Conservation (phyloP, 2,329 filamentous ascomycete species). For the Diaporthe ilicicola region DNA sequence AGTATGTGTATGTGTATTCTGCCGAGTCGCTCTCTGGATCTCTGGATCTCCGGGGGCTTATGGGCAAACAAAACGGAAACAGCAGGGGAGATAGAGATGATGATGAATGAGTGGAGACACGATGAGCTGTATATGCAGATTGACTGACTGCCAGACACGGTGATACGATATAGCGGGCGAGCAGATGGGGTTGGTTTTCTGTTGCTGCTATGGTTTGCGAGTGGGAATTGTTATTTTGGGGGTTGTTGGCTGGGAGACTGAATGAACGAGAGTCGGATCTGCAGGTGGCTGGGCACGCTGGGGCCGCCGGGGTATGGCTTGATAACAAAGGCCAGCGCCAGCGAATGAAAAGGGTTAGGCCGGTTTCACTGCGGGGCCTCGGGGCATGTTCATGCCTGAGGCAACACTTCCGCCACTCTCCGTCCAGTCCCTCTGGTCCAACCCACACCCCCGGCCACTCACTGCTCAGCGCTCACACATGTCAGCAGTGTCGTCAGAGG, state of each 20-base stretch:
- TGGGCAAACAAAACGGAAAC: constrained; percentile 17
- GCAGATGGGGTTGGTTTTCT: constrained; percentile 13
- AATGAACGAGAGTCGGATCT: constrained; percentile 23
- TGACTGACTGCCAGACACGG: constrained; percentile 6
- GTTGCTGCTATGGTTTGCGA: constrained; percentile 23
- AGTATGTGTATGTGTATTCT: constrained; percentile 19
- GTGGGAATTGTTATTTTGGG: constrained; percentile 24
- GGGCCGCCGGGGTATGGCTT: constrained; percentile 19
- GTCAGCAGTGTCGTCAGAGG: constrained; percentile 23
- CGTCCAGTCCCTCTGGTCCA: neutral
- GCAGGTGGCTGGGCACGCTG: constrained; percentile 20
- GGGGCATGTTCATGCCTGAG: constrained; percentile 22
- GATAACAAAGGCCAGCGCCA: constrained; percentile 18
- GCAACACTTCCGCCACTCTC: neutral
- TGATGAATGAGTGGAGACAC: constrained; percentile 31
- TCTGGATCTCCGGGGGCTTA: constrained; percentile 5
- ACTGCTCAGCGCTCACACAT: constrained; percentile 7
- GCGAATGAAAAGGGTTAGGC: constrained; percentile 24
- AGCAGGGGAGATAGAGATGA: constrained; percentile 25
- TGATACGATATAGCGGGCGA: constrained; percentile 25
- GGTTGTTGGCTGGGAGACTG: constrained; percentile 25
- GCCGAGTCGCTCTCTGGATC: constrained; percentile 14
- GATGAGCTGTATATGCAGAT: constrained; percentile 16
- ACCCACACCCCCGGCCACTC: neutral
- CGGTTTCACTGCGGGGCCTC: constrained; percentile 23